Evolutionary conservation across 2,329 filamentous ascomycete species (phyloP).

Genomic region (Exserohilum rostratum): DNA sequence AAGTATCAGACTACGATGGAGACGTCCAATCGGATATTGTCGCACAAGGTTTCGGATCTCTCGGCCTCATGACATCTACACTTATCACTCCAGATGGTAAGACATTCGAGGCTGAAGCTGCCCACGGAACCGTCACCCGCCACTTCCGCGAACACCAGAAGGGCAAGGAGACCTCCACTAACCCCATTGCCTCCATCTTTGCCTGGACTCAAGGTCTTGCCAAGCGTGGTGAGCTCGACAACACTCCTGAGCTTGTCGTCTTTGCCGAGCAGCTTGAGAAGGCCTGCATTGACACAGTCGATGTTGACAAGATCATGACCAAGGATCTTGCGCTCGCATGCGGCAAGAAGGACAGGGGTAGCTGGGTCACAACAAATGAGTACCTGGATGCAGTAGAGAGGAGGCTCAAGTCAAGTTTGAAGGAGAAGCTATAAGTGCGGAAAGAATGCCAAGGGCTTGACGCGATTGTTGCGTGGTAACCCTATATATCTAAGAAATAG

Average conservation of each 20-base stretch:
- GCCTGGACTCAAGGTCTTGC: conserved; percentile 95
- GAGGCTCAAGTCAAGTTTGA: conserved; percentile 79
- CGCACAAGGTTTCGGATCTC: conserved; percentile 95
- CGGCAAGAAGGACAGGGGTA: conserved; percentile 80
- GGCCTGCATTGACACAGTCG: conserved; percentile 92
- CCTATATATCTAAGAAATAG: background rate
- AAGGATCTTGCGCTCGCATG: conserved; percentile 97
- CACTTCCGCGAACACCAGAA: conserved; percentile 99
- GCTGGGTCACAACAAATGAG: conserved; percentile 88
- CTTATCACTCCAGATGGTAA: conserved; percentile 96
- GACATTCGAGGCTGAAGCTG: conserved; percentile 96
- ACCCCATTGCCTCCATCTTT: conserved; percentile 98
- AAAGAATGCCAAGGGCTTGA: conserved; percentile 1
- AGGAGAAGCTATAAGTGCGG: conserved; percentile 70
- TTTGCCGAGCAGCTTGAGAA: conserved; percentile 92
- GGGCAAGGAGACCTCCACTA: conserved; percentile 94
- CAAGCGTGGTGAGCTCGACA: conserved; percentile 91
- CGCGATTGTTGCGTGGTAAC: conserved; percentile 2
- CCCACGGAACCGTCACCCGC: conserved; percentile 96
- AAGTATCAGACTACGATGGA: conserved; percentile 84
- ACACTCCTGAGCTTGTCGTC: conserved; percentile 86
- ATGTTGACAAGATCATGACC: conserved; percentile 95
- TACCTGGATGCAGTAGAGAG: conserved; percentile 93
- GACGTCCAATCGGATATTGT: conserved; percentile 99
- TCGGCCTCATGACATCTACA: conserved; percentile 97